Evolutionary conservation across 345 rosid genomes (phyloP), one percentile per base, ranked within the genome.

Genomic region (Syzygium jambos): DNA sequence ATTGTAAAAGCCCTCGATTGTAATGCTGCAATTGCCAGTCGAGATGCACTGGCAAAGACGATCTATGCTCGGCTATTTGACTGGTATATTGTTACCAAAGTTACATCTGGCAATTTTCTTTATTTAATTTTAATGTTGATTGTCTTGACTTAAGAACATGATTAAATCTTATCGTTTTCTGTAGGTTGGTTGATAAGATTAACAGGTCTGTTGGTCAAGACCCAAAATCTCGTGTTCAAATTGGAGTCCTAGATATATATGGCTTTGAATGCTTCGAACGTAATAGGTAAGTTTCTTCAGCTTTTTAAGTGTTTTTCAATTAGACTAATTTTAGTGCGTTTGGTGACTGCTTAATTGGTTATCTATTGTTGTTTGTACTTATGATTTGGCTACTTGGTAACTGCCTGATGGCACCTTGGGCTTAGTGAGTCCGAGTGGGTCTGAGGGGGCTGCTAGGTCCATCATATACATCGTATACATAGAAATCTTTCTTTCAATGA

Each of bases 161-260:
- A 68, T 87, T 86, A 61, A 25, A 25, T 86, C 85, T 65, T 89
- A 46, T 85, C 90, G 56, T 86, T 87, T 86, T 84, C 84, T 84
- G 61, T 91, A 98, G 99, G 99, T 93, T 98, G 90, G 99, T 98
- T 89, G 95, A 96, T 82, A 98, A 96, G 93, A 94, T 98, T 88
- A 98, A 98, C 89, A 93, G 87, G 85, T 96, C 99, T 68, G 98
- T 96, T 86, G 99, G 99, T 90, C 99, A 98, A 92, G 99, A 98
- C 89, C 91, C 87, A 63, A 88, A 93, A 85, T 96, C 99, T 27
- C 88, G 84, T 89, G 87, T 93, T 34, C 98, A 95, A 92, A 95
- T 98, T 89, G 99, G 99, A 87, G 98, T 98, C 85, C 91, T 98
- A 91, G 99, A 98, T 93, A 98, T 98, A 88, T 98, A 98, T 90